phyloP scores from a whole-genome alignment of 73 alveolate species.

The Tetrahymena elliotti region DNA sequence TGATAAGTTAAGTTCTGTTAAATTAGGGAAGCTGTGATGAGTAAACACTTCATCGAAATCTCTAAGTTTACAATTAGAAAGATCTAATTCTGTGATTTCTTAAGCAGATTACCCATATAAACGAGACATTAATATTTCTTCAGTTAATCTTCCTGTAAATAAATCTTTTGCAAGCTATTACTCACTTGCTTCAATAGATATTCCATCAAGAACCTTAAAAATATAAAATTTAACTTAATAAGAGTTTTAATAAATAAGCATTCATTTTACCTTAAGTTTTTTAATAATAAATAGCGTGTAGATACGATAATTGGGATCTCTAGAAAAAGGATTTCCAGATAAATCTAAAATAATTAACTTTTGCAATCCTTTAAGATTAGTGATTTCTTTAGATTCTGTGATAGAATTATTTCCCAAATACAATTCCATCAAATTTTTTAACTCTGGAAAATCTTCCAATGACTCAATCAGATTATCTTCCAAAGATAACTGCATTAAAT shows the following conservation, averaged over 20 bases:
- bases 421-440: slow-evolving; percentile 79
- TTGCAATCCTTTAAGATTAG: slow-evolving; percentile 48
- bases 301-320: slow-evolving; percentile 60
- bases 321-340: slow-evolving; percentile 65
- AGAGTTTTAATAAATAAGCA: background rate
- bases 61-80: slow-evolving; percentile 57
- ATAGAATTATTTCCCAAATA: slow-evolving; percentile 90
- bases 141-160: slow-evolving; percentile 78
- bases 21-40: slow-evolving; percentile 46
- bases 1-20: slow-evolving; percentile 64
- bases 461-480: slow-evolving; percentile 81
- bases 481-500: slow-evolving; percentile 77
- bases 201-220: slow-evolving; percentile 65
- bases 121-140: slow-evolving; percentile 68
- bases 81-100: slow-evolving; percentile 59
- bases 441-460: slow-evolving; percentile 73
- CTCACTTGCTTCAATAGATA: slow-evolving; percentile 62
- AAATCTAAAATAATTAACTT: slow-evolving; percentile 71
- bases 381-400: slow-evolving; percentile 53
- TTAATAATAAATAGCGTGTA: slow-evolving; percentile 62
- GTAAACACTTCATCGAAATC: slow-evolving; percentile 79
- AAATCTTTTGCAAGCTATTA: slow-evolving; percentile 61
- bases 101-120: slow-evolving; percentile 40
- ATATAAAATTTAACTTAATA: background rate
- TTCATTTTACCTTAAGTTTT: slow-evolving; percentile 37